Evolutionary conservation across 1,139 yeast species (phyloP), one percentile per base, ranked within the genome.

Genomic region (Yamadazyma pseudoaaseri): DNA sequence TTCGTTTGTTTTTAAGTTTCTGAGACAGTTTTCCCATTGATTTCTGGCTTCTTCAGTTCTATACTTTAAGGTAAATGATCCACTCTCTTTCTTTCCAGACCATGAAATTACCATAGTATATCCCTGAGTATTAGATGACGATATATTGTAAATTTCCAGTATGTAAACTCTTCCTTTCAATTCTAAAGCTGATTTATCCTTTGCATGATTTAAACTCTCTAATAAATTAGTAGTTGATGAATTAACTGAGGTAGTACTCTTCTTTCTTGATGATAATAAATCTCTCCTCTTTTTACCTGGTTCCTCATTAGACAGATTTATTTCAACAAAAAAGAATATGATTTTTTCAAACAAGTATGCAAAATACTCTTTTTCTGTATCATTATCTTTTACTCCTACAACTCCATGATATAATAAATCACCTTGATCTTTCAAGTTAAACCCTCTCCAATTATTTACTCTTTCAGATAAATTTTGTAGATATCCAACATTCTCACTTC

Each of bases 381-480:
- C 94, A 29, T 76, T 76, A 54, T 84, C 87, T 42, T 71, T 73
- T 10, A 92, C 96, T 2, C 82, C 81, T 29, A 86, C 92, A 24
- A 71, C 65, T 34, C 92, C 95, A 51, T 81, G 86, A 52, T 81
- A 79, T 33, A 90, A 61, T 37, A 92, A 70, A 41, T 86, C 95
- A 18, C 99, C 98, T 59, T 89, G 87, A 47, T 81, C 86, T 41
- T 72, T 73, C 34, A 86, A 66, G 43, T 81, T 81, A 58, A 87
- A 90, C n/a, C 97, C 97, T 48, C 90, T 78, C 98, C 98, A 92
- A 58, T 90, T 95, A 26, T 74, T 69, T 9, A 90, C 94, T 39
- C 92, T 73, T 26, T 79, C 85, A 35, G 75, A 71, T 29, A 92
- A 68, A 36, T 81, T 84, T 45, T 76, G 79, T 30, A 86, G 70